A percentile compares a stretch with the other conserved stretches of the same genome.
Evolutionary conservation across 2,329 filamentous ascomycete genomes (phyloP).

Genomic region (Pestalotiopsis sp.): DNA sequence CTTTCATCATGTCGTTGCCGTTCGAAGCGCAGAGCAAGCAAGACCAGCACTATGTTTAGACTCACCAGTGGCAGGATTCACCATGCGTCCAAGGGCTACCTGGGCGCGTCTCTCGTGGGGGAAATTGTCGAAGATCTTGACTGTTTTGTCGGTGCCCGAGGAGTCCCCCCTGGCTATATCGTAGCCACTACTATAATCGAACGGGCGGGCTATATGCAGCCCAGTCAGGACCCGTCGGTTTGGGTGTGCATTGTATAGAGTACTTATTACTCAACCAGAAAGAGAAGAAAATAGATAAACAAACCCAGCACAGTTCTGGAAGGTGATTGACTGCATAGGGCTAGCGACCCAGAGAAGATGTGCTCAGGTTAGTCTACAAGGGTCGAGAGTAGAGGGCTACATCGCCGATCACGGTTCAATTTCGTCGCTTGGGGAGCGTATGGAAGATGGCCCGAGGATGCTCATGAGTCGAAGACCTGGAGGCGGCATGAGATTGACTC

Average conservation of each 20-base stretch:
- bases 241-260: neutral
- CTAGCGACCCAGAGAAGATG: neutral
- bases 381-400: neutral
- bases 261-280: too few species aligned
- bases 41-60: too few species aligned
- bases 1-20: too few species aligned
- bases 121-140: neutral
- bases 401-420: neutral
- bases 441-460: neutral
- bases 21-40: too few species aligned
- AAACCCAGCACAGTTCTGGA: neutral
- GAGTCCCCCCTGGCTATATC: neutral
- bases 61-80: too few species aligned
- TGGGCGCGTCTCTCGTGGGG: neutral
- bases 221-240: neutral
- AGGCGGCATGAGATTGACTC: neutral
- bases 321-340: neutral
- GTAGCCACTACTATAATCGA: neutral
- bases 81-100: too few species aligned
- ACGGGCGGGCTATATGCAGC: neutral
- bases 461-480: neutral
- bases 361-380: neutral
- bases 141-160: neutral
- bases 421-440: neutral
- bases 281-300: too few species aligned